Evolutionary conservation across 1,139 yeast species (phyloP).

Genomic region (Geotrichum australiense): DNA sequence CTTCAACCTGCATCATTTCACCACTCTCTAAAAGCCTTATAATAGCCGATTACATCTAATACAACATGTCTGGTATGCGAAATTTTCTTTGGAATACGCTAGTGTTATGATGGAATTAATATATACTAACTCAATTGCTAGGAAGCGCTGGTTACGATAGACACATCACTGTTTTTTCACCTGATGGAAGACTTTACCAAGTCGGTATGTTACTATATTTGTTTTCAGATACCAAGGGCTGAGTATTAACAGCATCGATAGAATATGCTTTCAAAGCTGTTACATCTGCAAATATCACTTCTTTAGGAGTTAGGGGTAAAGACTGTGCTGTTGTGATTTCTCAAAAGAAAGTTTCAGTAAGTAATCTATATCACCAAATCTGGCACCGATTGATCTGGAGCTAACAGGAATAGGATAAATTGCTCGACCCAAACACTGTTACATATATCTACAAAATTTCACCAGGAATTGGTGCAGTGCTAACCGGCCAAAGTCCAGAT

Average conservation of each 20-base stretch:
- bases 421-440: slow-evolving; percentile 79
- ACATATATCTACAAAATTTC: slow-evolving; percentile 80
- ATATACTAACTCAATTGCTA: slow-evolving; percentile 6
- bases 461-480: slow-evolving; percentile 77
- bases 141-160: slow-evolving; percentile 82
- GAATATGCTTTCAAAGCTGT: slow-evolving; percentile 96
- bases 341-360: slow-evolving; percentile 80
- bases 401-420: slow-evolving; percentile 50
- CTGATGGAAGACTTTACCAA: slow-evolving; percentile 95
- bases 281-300: slow-evolving; percentile 84
- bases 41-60: not conserved
- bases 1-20: not conserved
- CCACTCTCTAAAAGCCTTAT: not conserved
- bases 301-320: slow-evolving; percentile 79
- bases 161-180: slow-evolving; percentile 96
- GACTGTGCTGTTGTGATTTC: slow-evolving; percentile 87
- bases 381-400: not conserved
- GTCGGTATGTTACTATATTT: slow-evolving; percentile 44
- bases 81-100: too few species aligned
- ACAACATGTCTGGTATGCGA: slow-evolving; percentile 17
- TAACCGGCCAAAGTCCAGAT: slow-evolving; percentile 96
- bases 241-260: slow-evolving; percentile 11
- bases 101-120: not conserved
- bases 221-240: not conserved
- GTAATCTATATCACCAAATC: not conserved